Conservation (phyloP, 2,329 filamentous ascomycete genomes). For the Aspergillus fructus region DNA sequence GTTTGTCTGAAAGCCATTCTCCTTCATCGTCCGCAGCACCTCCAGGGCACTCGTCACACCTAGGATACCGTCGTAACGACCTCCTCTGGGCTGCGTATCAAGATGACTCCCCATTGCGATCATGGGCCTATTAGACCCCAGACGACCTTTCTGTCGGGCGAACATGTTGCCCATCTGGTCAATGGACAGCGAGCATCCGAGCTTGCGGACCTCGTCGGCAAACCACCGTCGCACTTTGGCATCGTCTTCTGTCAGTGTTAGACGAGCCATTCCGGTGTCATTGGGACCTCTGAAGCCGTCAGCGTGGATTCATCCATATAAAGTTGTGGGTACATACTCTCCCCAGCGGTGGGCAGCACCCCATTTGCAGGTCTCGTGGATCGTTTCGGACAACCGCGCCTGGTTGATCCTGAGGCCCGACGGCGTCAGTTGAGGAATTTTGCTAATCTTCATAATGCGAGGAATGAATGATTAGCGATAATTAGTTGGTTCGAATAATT, state of each 20-base stretch:
- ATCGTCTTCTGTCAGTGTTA: conserved; percentile 68
- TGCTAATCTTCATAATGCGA: neutral
- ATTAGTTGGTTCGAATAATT: too few relatives aligned
- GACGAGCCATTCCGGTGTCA: conserved; percentile 64
- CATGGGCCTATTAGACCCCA: conserved; percentile 25
- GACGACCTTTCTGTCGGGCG: conserved; percentile 21
- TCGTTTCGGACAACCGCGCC: conserved; percentile 27
- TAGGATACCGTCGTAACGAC: conserved; percentile 70
- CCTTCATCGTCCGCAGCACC: conserved; percentile 64
- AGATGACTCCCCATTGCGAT: conserved; percentile 49
- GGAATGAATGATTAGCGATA: too few relatives aligned
- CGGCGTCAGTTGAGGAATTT: conserved; percentile 1
- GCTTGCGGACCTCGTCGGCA: conserved; percentile 53
- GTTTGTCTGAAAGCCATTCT: conserved; percentile 64
- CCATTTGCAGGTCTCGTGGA: conserved; percentile 35
- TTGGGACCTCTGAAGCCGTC: conserved; percentile 8
- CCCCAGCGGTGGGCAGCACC: conserved; percentile 29
- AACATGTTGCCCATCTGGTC: conserved; percentile 58
- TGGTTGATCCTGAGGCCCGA: conserved; percentile 30
- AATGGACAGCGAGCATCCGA: conserved; percentile 64
- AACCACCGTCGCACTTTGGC: conserved; percentile 70
- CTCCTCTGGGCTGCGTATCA: conserved; percentile 32
- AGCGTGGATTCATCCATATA: neutral
- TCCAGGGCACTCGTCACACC: conserved; percentile 69
- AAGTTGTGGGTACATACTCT: conserved; percentile 16